A percentile compares a stretch with the other conserved stretches of the same genome.
phyloP scores from a whole-genome alignment of 768 basidiomycete genomes.

The Calocybe gangraenosa region DNA sequence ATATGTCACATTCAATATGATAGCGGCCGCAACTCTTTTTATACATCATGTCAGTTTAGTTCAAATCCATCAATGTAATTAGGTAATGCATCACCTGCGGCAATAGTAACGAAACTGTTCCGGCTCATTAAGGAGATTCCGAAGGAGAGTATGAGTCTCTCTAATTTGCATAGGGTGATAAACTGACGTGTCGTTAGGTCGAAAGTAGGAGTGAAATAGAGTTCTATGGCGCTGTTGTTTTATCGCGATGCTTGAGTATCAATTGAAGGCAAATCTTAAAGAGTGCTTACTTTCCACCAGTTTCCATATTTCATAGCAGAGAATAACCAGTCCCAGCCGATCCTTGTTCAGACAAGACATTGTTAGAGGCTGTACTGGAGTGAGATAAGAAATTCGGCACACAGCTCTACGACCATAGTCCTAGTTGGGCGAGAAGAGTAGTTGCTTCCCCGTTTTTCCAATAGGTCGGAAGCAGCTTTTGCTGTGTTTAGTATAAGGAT shows the following conservation, averaged over 20 bases:
- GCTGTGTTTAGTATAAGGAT: conserved; percentile 43
- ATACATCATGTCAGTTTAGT: not conserved
- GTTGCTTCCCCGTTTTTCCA: conserved; percentile 39
- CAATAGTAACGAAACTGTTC: conserved; percentile 31
- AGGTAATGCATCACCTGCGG: conserved; percentile 22
- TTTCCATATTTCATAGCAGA: conserved; percentile 25
- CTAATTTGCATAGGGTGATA: conserved; percentile 28
- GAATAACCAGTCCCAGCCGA: conserved; percentile 46
- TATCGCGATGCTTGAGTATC: conserved; percentile 16
- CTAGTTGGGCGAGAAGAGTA: conserved; percentile 40
- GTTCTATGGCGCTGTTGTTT: conserved; percentile 37
- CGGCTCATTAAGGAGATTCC: conserved; percentile 32
- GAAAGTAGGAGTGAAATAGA: conserved; percentile 36
- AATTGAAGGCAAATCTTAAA: too few relatives aligned
- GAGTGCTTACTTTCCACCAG: conserved; percentile 17
- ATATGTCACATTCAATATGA: conserved; percentile 38
- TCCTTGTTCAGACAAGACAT: conserved; percentile 21
- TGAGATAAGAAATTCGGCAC: conserved; percentile 11
- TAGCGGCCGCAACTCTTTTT: conserved; percentile 30
- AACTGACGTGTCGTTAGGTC: conserved; percentile 17
- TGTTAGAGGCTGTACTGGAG: not conserved
- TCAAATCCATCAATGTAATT: not conserved
- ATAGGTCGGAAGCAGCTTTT: conserved; percentile 34
- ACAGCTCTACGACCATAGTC: conserved; percentile 43
- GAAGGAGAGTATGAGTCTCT: conserved; percentile 33